Conservation (phyloP, 768 basidiomycete genomes). For the Amanita thiersii region DNA sequence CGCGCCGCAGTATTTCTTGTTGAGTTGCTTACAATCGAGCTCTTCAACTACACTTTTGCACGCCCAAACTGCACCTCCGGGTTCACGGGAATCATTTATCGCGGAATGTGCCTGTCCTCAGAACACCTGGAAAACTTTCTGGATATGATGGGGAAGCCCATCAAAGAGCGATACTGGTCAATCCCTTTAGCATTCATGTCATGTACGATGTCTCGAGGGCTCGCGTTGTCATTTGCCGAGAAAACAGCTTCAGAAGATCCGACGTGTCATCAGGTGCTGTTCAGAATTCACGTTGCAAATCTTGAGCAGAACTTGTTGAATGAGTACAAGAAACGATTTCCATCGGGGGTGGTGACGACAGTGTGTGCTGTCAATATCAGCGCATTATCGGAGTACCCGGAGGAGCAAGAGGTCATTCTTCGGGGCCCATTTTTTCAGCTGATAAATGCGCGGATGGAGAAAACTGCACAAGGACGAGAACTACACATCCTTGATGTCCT, state of each 20-base stretch:
- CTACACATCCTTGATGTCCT: constrained; percentile 14
- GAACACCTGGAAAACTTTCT: constrained; percentile 12
- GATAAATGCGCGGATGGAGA: constrained; percentile 12
- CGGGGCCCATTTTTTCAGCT: constrained; percentile 18
- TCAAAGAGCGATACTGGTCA: constrained; percentile 16
- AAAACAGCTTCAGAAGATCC: constrained; percentile 6
- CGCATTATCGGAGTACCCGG: constrained; percentile 14
- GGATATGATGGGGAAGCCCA: constrained; percentile 12
- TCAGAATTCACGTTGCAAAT: constrained; percentile 14
- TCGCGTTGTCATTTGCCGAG: constrained; percentile 13
- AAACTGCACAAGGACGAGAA: constrained; percentile 4
- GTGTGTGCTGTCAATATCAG: constrained; percentile 17
- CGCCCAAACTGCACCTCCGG: constrained; percentile 2
- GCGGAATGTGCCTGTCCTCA: constrained; percentile 12
- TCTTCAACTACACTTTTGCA: constrained; percentile 15
- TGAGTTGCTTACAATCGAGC: constrained; percentile 17
- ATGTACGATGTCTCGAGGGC: constrained; percentile 11
- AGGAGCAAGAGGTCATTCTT: constrained; percentile 15
- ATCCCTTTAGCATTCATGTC: constrained; percentile 17
- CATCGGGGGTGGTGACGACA: constrained; percentile 15
- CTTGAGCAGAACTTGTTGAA: constrained; percentile 10
- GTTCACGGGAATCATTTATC: constrained; percentile 14
- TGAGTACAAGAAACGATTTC: constrained; percentile 12
- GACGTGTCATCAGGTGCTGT: constrained; percentile 11
- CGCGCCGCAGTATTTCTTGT: constrained; percentile 16